phyloP scores from a whole-genome alignment of 164 flowering plant genomes.

The Vitis labrusca region DNA sequence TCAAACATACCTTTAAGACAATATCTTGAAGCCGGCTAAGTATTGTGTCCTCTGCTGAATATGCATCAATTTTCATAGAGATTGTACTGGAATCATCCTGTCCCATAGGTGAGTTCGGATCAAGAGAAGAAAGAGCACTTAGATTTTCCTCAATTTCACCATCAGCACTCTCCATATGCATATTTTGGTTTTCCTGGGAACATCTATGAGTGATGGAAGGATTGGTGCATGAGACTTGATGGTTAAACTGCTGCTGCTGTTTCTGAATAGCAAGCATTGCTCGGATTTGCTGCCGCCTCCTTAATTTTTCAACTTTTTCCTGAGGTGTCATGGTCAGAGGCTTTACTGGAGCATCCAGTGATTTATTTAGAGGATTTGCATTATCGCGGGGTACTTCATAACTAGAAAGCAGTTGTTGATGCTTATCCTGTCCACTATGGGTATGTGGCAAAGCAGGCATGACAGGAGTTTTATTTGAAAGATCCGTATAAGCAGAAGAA shows the following conservation, averaged over 20 bases:
- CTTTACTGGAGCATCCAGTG: constrained; percentile 26
- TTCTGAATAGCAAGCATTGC: constrained; percentile 89
- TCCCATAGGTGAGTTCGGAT: constrained; percentile 42
- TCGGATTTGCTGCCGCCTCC: constrained; percentile 83
- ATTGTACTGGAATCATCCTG: constrained; percentile 50
- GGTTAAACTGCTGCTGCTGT: constrained; percentile 66
- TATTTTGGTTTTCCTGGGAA: constrained; percentile 31
- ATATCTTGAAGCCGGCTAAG: constrained; percentile 68
- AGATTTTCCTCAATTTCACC: constrained; percentile 40
- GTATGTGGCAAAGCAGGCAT: constrained; percentile 30
- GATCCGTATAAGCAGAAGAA: constrained; percentile 33
- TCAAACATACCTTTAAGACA: constrained; percentile 53
- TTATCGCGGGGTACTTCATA: constrained; percentile 35
- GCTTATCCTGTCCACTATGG: constrained; percentile 31
- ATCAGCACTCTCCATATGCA: constrained; percentile 27
- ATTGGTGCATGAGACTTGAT: constrained; percentile 31
- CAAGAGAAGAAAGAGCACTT: constrained; percentile 29
- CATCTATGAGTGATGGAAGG: constrained; percentile 25
- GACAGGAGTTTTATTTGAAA: constrained; percentile 31
- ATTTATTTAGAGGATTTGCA: constrained; percentile 20
- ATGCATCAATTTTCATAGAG: constrained; percentile 34
- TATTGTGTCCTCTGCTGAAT: constrained; percentile 49
- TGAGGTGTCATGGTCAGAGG: constrained; percentile 74
- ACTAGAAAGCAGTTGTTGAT: constrained; percentile 28
- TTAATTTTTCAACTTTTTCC: constrained; percentile 85